Percentiles rank a stretch among this genome's conserved stretches.
Conservation (phyloP, 2,329 filamentous ascomycete genomes). For the Tolypocladium amazonense region DNA sequence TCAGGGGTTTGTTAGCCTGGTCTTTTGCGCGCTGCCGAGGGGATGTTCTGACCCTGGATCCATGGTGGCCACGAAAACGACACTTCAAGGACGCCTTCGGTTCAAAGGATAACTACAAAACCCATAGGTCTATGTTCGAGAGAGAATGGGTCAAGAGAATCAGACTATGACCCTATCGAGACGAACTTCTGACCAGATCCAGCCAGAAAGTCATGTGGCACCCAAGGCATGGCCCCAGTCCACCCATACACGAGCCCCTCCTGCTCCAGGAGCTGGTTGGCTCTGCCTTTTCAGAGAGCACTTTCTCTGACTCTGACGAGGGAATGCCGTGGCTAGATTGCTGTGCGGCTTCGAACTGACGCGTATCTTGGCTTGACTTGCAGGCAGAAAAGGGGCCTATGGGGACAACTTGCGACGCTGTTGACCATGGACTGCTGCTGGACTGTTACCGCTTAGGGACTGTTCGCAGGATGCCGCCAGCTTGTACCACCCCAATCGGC, state of each 20-base stretch:
- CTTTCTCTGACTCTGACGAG: background rate
- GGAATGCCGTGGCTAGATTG: background rate
- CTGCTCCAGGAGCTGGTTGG: slow-evolving; percentile 9
- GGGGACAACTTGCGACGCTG: background rate
- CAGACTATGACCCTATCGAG: background rate
- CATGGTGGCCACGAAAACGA: slow-evolving; percentile 9
- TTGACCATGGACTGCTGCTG: background rate
- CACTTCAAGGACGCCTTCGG: background rate
- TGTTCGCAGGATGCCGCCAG: slow-evolving; percentile 3
- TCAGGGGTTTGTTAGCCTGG: slow-evolving; percentile 12
- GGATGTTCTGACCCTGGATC: slow-evolving; percentile 19
- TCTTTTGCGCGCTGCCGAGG: slow-evolving; percentile 1
- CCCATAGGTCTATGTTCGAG: background rate
- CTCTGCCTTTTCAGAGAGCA: slow-evolving; percentile 13
- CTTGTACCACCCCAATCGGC: slow-evolving; percentile 10
- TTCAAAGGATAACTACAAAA: background rate
- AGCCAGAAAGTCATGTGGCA: slow-evolving; percentile 18
- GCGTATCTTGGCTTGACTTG: background rate
- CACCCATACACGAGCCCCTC: slow-evolving; percentile 17
- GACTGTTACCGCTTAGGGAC: background rate
- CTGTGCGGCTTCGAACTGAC: background rate
- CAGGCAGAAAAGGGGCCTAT: background rate
- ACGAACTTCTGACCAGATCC: slow-evolving; percentile 1
- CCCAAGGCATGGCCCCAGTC: slow-evolving; percentile 19
- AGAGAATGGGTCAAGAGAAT: background rate